phyloP scores from a whole-genome alignment of 2,329 filamentous ascomycete genomes.

The Fusarium lateritium region DNA sequence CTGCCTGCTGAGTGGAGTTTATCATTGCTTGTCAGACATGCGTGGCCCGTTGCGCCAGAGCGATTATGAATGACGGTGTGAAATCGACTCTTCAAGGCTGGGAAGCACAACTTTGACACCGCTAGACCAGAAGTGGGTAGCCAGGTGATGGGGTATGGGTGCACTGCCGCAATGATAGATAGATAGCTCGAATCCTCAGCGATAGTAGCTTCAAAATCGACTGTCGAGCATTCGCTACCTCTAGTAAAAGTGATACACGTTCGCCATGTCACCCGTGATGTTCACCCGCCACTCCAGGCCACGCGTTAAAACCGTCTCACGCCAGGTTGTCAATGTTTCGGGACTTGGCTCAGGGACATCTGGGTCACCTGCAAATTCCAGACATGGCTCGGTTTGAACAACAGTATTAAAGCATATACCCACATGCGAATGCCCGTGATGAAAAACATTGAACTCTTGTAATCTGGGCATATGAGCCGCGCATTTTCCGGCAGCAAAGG shows the following conservation, averaged over 20 bases:
- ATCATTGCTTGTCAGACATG: not conserved
- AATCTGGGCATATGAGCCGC: constrained; percentile 14
- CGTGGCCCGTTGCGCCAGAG: no score
- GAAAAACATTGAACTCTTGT: not conserved
- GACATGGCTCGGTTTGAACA: not conserved
- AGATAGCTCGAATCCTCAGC: no score
- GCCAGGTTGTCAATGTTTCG: constrained; percentile 1
- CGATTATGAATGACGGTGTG: no score
- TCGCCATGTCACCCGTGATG: not conserved
- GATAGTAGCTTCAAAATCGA: not conserved
- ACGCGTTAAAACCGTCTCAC: not conserved
- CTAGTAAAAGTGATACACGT: constrained; percentile 11
- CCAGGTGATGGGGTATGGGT: not conserved
- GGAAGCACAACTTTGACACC: not conserved
- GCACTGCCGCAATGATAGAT: no score
- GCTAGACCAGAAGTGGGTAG: not conserved
- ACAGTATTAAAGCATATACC: constrained; percentile 3
- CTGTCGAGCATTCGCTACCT: no score
- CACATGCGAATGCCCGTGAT: not conserved
- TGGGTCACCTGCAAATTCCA: constrained; percentile 12
- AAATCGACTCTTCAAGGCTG: not conserved
- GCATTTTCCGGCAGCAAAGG: constrained; percentile 9
- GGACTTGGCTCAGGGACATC: constrained; percentile 8
- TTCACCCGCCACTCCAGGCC: constrained; percentile 1
- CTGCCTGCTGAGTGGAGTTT: not conserved